Evolutionary conservation across 2,329 filamentous ascomycete species (phyloP).

Genomic region (Trichoderma brevicompactum): DNA sequence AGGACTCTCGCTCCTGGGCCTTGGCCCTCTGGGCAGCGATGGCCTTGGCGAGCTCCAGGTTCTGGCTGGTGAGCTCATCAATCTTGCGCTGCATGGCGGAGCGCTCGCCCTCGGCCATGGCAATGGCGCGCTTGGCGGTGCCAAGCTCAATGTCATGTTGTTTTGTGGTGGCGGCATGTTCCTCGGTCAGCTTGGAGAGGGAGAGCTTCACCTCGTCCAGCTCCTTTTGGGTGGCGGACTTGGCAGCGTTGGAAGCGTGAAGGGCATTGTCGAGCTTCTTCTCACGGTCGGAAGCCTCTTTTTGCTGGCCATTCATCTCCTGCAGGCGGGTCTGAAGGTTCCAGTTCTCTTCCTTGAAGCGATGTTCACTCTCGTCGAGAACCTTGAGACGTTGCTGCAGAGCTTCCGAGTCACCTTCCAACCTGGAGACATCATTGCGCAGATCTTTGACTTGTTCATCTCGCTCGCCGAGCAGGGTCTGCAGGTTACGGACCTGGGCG

Average conservation of each 20-base stretch:
- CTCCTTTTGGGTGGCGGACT: constrained; percentile 78
- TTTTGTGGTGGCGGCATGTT: constrained; percentile 76
- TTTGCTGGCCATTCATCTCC: constrained; percentile 73
- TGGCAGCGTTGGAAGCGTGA: constrained; percentile 72
- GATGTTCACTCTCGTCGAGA: constrained; percentile 90
- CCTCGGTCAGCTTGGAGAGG: constrained; percentile 79
- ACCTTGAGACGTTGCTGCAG: constrained; percentile 79
- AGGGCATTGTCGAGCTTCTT: constrained; percentile 78
- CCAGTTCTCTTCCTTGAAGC: constrained; percentile 99
- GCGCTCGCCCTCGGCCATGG: constrained; percentile 77
- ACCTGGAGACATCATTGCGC: constrained; percentile 73
- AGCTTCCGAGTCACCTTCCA: constrained; percentile 81
- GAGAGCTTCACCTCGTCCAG: constrained; percentile 85
- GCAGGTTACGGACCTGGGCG: constrained; percentile 89
- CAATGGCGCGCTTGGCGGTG: constrained; percentile 78
- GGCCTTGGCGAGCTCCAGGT: constrained; percentile 85
- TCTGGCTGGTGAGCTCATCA: constrained; percentile 85
- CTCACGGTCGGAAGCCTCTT: constrained; percentile 80
- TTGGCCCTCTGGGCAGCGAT: constrained; percentile 75
- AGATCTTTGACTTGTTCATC: constrained; percentile 81
- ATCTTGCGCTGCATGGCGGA: constrained; percentile 80
- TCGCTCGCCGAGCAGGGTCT: constrained; percentile 81
- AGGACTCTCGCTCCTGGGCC: constrained; percentile 65
- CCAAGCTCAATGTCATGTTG: constrained; percentile 89
- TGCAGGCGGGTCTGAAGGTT: constrained; percentile 91